phyloP scores from a whole-genome alignment of 305 asterid species.

The Solanum hybrid region DNA sequence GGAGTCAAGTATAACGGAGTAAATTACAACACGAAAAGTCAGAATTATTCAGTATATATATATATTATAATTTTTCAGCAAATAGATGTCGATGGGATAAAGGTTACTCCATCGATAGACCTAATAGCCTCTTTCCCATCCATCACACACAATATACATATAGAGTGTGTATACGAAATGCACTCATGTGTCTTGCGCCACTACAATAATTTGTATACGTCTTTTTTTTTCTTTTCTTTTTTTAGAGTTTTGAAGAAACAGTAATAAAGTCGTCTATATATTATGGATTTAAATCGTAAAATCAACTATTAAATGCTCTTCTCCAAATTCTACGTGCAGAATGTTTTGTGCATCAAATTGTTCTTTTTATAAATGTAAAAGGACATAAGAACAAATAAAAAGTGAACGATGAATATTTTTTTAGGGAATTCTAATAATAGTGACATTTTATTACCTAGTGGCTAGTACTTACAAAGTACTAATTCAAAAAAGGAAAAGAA shows the following conservation, averaged over 20 bases:
- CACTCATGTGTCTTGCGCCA: neutral
- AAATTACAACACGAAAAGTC: neutral
- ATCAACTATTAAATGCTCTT: neutral
- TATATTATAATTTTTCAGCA: neutral
- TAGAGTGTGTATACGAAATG: neutral
- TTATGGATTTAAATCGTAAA: neutral
- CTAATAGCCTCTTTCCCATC: neutral
- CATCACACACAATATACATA: neutral
- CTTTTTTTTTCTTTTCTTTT: neutral
- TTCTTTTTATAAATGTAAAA: neutral
- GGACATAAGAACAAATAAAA: slow-evolving; percentile 8
- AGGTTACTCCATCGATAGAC: neutral
- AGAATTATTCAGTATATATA: neutral
- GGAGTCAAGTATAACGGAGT: neutral
- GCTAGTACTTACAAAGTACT: neutral
- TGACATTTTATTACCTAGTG: slow-evolving; percentile 2
- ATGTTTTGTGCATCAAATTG: too few relatives aligned
- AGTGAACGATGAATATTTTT: slow-evolving; percentile 14
- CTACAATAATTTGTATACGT: neutral
- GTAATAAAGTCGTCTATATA: neutral
- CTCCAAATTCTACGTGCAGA: too few relatives aligned
- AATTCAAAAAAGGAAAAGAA: too few relatives aligned
- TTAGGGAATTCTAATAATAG: neutral
- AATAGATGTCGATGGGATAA: neutral
- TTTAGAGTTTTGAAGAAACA: neutral